Conservation (phyloP, 2,329 filamentous ascomycete genomes). For the Scedosporium boydii region DNA sequence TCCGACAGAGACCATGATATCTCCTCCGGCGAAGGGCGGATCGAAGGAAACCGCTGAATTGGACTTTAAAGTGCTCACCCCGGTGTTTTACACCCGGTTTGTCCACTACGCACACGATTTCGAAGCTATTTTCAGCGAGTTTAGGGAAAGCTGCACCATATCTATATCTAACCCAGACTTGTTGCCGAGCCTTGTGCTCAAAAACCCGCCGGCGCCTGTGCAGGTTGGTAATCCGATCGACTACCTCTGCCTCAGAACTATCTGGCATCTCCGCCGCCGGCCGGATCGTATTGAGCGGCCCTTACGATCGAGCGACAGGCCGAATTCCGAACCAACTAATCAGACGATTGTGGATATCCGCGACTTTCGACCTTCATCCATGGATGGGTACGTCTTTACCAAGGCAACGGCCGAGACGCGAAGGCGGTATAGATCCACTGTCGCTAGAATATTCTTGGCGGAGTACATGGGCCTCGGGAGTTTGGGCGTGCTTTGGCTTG, state of each 20-base stretch:
- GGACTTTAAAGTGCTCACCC: constrained; percentile 51
- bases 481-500: constrained; percentile 20
- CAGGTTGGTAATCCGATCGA: constrained; percentile 25
- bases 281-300: constrained; percentile 31
- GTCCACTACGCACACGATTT: constrained; percentile 52
- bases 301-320: constrained; percentile 25
- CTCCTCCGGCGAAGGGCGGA: constrained; percentile 15
- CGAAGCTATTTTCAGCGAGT: constrained; percentile 52
- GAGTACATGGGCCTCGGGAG: constrained; percentile 29
- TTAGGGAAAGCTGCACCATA: constrained; percentile 48
- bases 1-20: constrained; percentile 27
- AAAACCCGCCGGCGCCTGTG: constrained; percentile 25
- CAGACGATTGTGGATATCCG: constrained; percentile 28
- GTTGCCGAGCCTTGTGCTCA: constrained; percentile 35
- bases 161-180: constrained; percentile 45
- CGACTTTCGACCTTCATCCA: constrained; percentile 36
- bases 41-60: constrained; percentile 24
- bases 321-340: constrained; percentile 1
- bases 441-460: constrained; percentile 34
- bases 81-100: constrained; percentile 58
- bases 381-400: constrained; percentile 39
- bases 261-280: constrained; percentile 31
- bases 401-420: constrained; percentile 18
- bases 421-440: constrained; percentile 24
- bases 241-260: constrained; percentile 31